Conservation (phyloP, 2,329 filamentous ascomycete genomes). For the Fusarium guadeloupense region DNA sequence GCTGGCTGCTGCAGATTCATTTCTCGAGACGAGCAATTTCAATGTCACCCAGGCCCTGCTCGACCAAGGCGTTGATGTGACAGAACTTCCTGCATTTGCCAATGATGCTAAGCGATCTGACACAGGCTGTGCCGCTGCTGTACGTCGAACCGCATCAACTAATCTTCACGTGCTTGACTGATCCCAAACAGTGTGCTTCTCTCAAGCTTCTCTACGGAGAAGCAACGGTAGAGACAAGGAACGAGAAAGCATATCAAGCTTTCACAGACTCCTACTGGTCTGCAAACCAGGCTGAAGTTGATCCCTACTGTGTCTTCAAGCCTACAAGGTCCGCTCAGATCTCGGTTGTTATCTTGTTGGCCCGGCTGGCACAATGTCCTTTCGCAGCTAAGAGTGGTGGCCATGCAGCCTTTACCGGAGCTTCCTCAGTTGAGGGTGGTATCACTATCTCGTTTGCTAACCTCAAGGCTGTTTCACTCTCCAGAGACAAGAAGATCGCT, state of each 20-base stretch:
- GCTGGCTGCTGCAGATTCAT: neutral
- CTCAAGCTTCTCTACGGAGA: conserved; percentile 27
- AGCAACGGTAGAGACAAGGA: conserved; percentile 1
- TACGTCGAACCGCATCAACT: neutral
- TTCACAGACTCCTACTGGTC: conserved; percentile 23
- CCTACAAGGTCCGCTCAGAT: conserved; percentile 3
- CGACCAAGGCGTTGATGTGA: conserved; percentile 13
- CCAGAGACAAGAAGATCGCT: conserved; percentile 44
- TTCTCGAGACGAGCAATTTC: conserved; percentile 8
- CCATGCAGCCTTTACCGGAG: conserved; percentile 53
- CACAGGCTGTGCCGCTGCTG: conserved; percentile 6
- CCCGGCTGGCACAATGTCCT: conserved; percentile 20
- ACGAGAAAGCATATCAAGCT: neutral
- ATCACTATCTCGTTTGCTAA: conserved; percentile 50
- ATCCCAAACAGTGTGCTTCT: conserved; percentile 9
- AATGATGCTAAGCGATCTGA: neutral
- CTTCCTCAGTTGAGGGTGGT: conserved; percentile 49
- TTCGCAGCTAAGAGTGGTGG: conserved; percentile 56
- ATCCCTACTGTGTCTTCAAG: conserved; percentile 24
- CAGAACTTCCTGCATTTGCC: neutral
- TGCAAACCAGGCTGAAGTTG: conserved; percentile 11
- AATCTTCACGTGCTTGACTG: neutral
- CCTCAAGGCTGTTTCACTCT: conserved; percentile 47
- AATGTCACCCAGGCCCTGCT: conserved; percentile 26
- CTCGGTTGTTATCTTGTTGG: conserved; percentile 10